Evolutionary conservation across 768 basidiomycete species (phyloP), one percentile per base, ranked within the genome.

Genomic region (Coprinopsis sp.): DNA sequence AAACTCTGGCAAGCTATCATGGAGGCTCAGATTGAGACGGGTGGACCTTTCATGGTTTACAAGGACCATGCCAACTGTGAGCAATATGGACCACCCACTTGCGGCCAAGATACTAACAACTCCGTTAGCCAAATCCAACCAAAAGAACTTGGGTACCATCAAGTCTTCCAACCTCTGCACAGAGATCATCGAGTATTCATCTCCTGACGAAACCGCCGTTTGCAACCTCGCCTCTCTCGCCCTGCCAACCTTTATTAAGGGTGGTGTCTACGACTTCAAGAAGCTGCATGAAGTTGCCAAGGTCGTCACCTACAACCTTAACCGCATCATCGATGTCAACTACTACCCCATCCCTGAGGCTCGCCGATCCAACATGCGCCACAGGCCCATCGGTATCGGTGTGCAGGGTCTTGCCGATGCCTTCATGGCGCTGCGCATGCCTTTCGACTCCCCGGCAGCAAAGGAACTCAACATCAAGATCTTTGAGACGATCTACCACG

Each of bases 91-190:
- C 22, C 24, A 33, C 36, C 7, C 13, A 11, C 18, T 6, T 37
- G 18, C 13, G 10, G 3, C 28, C n/a, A 25, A 29, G 43, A 24
- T 23, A 46, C 44, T 36, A 31, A 49, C 7, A 29, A 24, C 13
- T 30, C 57, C 6, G n/a, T 5, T 18, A 94, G 90, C 77, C 56
- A 99, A 99, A 71, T 97, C 94, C 12, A 99, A 99, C 71, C 96
- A 99, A 67, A 83, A 92, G 71, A 96, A 99, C 69, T 77, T 99
- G 22, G 96, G 96, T 24, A 95, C 91, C 6, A 98, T 99, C 84
- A 98, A 96, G 73, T 97, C 93, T 1, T 97, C 95, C 41, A 99
- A 99, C 64, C 74, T 99, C 37, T 99, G 96, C 74, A 98, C 95
- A 4, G 96, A 98, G 65, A 98, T 99, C 64, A 88, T 99, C 64